phyloP scores from a whole-genome alignment of 257 asterid species.

The Eucommia ulmoides region DNA sequence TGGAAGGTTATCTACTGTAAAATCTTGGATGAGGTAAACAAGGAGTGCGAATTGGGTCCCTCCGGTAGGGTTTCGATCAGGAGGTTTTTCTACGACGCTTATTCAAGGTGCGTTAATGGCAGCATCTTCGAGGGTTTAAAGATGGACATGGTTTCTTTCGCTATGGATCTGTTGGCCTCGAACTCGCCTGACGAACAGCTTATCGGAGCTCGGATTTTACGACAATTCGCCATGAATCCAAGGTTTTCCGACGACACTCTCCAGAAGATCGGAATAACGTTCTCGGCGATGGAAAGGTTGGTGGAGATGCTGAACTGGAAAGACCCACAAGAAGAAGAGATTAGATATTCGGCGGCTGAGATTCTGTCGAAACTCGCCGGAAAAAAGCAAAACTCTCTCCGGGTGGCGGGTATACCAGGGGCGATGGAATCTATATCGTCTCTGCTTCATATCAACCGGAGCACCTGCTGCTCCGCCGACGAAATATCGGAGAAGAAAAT shows the following conservation, averaged over 20 bases:
- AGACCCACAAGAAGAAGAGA: conserved; percentile 64
- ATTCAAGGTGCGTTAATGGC: conserved; percentile 63
- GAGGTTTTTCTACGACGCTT: conserved; percentile 85
- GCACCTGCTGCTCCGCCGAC: conserved; percentile 28
- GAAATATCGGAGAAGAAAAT: conserved; percentile 60
- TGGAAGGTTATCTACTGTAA: conserved; percentile 51
- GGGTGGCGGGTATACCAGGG: conserved; percentile 75
- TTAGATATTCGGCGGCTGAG: conserved; percentile 71
- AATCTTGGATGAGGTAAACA: conserved; percentile 46
- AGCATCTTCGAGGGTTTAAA: conserved; percentile 88
- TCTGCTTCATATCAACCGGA: conserved; percentile 45
- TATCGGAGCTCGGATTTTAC: conserved; percentile 59
- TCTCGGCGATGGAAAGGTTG: conserved; percentile 60
- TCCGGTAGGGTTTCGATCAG: conserved; percentile 51
- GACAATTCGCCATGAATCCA: conserved; percentile 33
- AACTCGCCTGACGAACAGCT: conserved; percentile 79
- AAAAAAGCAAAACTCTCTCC: conserved; percentile 48
- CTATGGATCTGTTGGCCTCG: conserved; percentile 72
- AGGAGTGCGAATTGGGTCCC: conserved; percentile 64
- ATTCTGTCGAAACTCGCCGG: conserved; percentile 50
- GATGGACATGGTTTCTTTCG: conserved; percentile 84
- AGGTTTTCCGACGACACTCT: conserved; percentile 57
- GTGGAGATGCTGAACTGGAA: conserved; percentile 96
- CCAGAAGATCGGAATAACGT: conserved; percentile 73
- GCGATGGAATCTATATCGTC: conserved; percentile 82